A percentile compares a stretch with the other conserved stretches of the same genome.
Evolutionary conservation across 768 basidiomycete species (phyloP).

Genomic region (Neoboletus subvelutipes): DNA sequence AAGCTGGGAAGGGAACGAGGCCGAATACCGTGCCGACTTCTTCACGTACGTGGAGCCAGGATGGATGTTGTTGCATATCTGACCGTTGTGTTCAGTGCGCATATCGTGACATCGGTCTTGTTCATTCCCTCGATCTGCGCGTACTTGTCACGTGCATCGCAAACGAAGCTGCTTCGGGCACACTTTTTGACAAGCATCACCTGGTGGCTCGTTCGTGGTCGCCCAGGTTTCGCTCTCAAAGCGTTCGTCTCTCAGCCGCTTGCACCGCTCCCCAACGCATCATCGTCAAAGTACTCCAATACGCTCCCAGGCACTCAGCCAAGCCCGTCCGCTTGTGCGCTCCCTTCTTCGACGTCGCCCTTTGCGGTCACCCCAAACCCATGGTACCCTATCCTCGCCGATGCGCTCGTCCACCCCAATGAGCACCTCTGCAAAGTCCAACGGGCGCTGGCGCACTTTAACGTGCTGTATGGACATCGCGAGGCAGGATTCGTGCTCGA

Average conservation of each 20-base stretch:
- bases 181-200: slow-evolving; percentile 54
- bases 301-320: slow-evolving; percentile 23
- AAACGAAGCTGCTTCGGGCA: slow-evolving; percentile 53
- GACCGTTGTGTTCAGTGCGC: slow-evolving; percentile 46
- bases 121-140: slow-evolving; percentile 56
- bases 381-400: slow-evolving; percentile 58
- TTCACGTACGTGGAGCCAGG: slow-evolving; percentile 48
- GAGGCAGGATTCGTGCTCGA: slow-evolving; percentile 34
- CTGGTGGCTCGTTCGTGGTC: slow-evolving; percentile 59
- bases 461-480: slow-evolving; percentile 43
- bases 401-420: slow-evolving; percentile 54
- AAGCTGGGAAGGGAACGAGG: slow-evolving; percentile 43
- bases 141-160: slow-evolving; percentile 55
- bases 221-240: slow-evolving; percentile 47
- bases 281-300: slow-evolving; percentile 24
- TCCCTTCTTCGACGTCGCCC: slow-evolving; percentile 35
- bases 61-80: neutral
- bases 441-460: slow-evolving; percentile 50
- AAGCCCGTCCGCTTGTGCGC: slow-evolving; percentile 23
- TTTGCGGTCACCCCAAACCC: slow-evolving; percentile 47
- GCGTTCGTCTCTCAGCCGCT: slow-evolving; percentile 45
- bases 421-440: slow-evolving; percentile 54
- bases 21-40: slow-evolving; percentile 61
- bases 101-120: slow-evolving; percentile 65
- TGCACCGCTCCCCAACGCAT: slow-evolving; percentile 17